Conservation (phyloP, 2,329 filamentous ascomycete species). For the Aspergillus nomiae region DNA sequence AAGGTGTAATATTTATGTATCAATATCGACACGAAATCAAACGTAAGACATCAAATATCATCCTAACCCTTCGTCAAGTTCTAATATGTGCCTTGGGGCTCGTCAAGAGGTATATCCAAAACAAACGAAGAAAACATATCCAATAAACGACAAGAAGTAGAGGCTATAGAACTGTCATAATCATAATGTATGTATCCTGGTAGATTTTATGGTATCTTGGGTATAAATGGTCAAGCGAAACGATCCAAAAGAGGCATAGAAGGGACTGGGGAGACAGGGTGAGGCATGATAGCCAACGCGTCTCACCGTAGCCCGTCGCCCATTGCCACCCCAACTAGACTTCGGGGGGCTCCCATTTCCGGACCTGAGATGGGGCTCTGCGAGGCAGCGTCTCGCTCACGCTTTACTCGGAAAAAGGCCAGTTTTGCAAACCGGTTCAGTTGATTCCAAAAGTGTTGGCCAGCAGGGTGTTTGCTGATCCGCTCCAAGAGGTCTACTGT, state of each 20-base stretch:
- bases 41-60: constrained; percentile 1
- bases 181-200: constrained; percentile 1
- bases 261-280: not conserved
- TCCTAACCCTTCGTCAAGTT: not conserved
- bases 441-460: constrained; percentile 87
- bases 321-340: constrained; percentile 40
- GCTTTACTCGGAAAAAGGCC: constrained; percentile 76
- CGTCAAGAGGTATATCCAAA: constrained; percentile 16
- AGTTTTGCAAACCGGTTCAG: constrained; percentile 87
- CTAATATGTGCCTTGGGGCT: constrained; percentile 1
- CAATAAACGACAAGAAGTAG: constrained; percentile 6
- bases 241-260: not conserved
- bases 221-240: not conserved
- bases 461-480: constrained; percentile 83
- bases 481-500: constrained; percentile 80
- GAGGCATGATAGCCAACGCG: constrained; percentile 2
- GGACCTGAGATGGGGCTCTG: constrained; percentile 27
- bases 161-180: not conserved
- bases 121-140: constrained; percentile 11
- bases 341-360: constrained; percentile 32
- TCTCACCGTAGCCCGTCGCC: constrained; percentile 30
- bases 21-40: constrained; percentile 2
- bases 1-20: not conserved
- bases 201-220: not conserved
- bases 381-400: constrained; percentile 53